phyloP scores from a whole-genome alignment of 768 basidiomycete genomes.

The Suillus fuscotomentosus region DNA sequence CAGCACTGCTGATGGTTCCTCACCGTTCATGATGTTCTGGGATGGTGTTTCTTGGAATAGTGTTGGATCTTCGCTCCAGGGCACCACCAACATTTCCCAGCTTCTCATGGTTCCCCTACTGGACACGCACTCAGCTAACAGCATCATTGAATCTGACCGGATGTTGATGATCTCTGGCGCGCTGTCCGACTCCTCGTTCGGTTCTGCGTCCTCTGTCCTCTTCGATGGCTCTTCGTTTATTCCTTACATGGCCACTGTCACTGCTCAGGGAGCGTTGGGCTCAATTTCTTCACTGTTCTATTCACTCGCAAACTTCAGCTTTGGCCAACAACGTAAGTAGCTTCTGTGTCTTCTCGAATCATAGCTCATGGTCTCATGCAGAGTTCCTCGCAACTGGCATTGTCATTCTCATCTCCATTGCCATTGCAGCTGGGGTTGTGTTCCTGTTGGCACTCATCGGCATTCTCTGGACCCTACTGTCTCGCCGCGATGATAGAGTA shows the following conservation, averaged over 20 bases:
- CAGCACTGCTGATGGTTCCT: conserved; percentile 56
- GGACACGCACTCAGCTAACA: conserved; percentile 66
- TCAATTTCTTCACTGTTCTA: conserved; percentile 78
- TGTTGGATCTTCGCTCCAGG: conserved; percentile 56
- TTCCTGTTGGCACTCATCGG: conserved; percentile 85
- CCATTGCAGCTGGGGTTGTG: conserved; percentile 91
- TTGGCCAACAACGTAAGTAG: conserved; percentile 63
- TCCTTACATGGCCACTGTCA: conserved; percentile 76
- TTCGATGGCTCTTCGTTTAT: conserved; percentile 83
- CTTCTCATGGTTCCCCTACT: conserved; percentile 89
- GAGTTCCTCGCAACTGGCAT: conserved; percentile 90
- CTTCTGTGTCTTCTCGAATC: conserved; percentile 5
- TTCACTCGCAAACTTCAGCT: conserved; percentile 77
- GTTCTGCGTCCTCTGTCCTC: conserved; percentile 80
- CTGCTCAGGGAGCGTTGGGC: conserved; percentile 66
- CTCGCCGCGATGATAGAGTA: conserved; percentile 72
- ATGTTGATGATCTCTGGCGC: conserved; percentile 88
- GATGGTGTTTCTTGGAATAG: conserved; percentile 75
- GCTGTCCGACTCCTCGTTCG: conserved; percentile 65
- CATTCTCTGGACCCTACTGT: conserved; percentile 87
- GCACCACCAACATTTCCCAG: conserved; percentile 70
- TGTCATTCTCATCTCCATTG: conserved; percentile 96
- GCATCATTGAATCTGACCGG: conserved; percentile 78
- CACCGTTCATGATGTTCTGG: conserved; percentile 82
- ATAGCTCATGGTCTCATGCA: conserved; percentile 28